Base-by-base conservation (phyloP, 2,329 filamentous ascomycete genomes). In the Aureobasidium zeae region DNA sequence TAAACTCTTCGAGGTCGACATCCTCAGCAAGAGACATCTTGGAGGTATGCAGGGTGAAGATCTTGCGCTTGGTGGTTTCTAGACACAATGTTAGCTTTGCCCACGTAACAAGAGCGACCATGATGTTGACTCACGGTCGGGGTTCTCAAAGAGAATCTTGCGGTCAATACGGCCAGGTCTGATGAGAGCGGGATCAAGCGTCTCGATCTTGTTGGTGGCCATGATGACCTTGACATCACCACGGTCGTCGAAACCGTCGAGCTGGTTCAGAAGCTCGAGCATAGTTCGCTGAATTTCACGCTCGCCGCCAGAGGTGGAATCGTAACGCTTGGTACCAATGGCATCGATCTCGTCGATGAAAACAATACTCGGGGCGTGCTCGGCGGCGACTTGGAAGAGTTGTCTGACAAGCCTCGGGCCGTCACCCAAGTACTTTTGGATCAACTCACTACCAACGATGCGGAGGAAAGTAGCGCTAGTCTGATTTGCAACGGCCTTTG, bases 171-270 rank as follows among this genome's bases (percentile, higher is more conserved):
- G 88, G 51, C 91, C 91, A 32, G 91, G 91, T 53, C 91, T 83
- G 60, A 98, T 98, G 54, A 98, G 73, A 13, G 91, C 91, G 44
- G 91, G 91, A 60, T 98, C 93, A 20, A 98, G 74, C 3, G 86
- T 94, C 55, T 98, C 93, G 54, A 98, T 98, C 77, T 98, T 98
- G 79, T 98, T 98, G 53, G 91, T 98, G 10, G 91, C 93, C 88
- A 98, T 96, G 64, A 98, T 89, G 49, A 98, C 91, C 73, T 98
- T 98, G 66, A 98, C 89, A 61, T 98, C 91, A 55, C 91, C 93
- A 49, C 91, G 85, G 65, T 98, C 93, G 61, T 98, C 91, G 68
- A 98, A 98, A 57, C 91, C 91, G 62, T 98, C 91, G 7, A 98
- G 80, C 70, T 98, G 91, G 67, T 98, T 98, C 30, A 98, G 80